phyloP scores from a whole-genome alignment of 495 filamentous ascomycete genomes.

The Aspergillus kassunensis region DNA sequence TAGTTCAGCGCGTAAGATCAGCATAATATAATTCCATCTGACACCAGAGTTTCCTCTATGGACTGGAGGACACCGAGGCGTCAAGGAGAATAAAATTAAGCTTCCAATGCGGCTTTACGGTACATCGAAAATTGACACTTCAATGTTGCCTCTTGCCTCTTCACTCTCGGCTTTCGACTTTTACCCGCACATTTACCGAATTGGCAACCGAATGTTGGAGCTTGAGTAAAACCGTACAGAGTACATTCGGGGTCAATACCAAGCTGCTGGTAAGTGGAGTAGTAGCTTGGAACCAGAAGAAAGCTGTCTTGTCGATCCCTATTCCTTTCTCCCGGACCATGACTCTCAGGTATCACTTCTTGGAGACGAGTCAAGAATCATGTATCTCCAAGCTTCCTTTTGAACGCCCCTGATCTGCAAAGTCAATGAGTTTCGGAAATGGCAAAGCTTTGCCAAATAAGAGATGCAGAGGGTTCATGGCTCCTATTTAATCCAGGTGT shows the following conservation, averaged over 20 bases:
- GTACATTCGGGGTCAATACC: too few species aligned
- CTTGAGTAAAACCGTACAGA: too few species aligned
- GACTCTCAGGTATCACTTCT: background rate
- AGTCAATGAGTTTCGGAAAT: background rate
- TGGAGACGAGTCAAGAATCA: background rate
- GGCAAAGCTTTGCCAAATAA: background rate
- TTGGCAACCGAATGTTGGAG: too few species aligned
- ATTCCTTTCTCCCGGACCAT: background rate
- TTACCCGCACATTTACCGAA: too few species aligned
- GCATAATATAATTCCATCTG: background rate
- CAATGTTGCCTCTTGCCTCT: too few species aligned
- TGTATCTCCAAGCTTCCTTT: background rate
- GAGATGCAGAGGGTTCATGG: background rate
- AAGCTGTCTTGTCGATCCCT: slow-evolving; percentile 1
- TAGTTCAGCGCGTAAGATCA: background rate
- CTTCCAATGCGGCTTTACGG: too few species aligned
- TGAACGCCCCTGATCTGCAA: slow-evolving; percentile 4
- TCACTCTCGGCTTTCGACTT: too few species aligned
- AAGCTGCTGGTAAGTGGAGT: background rate
- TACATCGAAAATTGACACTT: too few species aligned
- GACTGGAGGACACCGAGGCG: too few species aligned
- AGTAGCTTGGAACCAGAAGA: background rate
- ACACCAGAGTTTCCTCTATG: background rate
- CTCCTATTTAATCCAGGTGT: slow-evolving; percentile 23
- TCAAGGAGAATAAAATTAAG: too few species aligned